Base-by-base conservation (phyloP, 2,329 filamentous ascomycete species). In the Aspergillus eucalypticola region DNA sequence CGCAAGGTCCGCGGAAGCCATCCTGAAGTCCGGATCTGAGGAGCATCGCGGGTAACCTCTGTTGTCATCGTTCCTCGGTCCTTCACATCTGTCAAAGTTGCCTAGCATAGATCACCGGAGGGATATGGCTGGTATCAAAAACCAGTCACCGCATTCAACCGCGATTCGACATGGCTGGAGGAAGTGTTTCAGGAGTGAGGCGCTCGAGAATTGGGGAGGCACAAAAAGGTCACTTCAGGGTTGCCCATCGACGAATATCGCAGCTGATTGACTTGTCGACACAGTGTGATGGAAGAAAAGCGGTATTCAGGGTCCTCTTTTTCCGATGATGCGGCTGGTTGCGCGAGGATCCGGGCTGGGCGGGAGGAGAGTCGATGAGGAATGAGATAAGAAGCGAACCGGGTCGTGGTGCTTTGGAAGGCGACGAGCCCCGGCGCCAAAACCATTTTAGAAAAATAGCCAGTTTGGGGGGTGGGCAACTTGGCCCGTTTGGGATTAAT, bases 1-100 rank as follows among this genome's bases (percentile, higher is more conserved):
- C 57, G 57, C 42, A 59, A 38, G 5, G 57, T 59, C 15, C 44
- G 42, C 17, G 57, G 57, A 21, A 54, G 57, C 57, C 57, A 59
- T 44, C 57, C 57, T 41, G 57, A 49, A 41, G 23, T 50, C 39
- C 32, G 51, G n/a, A 19, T 44, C 21, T 21, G 53, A 46, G 53
- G 53, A 46, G 44, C 53, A 53, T 53, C n/a, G 10, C 15, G 29
- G 15, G 19, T 44, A 35, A 10, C 5, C 15, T 58, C 10, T 32
- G 39, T 44, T 32, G 39, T 44, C 53, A 55, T 55, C 17, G 25
- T 35, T 35, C 32, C 32, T 35, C 32, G 32, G 32, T 55, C 25
- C 53, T 21, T 23, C 25, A 17, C 41, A 15, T 35, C 41, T n/a
- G 53, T 23, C 15, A 13, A 44, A 19, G 7, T 17, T 39, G 32